Base-by-base conservation (phyloP, 1,284 basidiomycete species). In the Bondarzewia mesenterica region DNA sequence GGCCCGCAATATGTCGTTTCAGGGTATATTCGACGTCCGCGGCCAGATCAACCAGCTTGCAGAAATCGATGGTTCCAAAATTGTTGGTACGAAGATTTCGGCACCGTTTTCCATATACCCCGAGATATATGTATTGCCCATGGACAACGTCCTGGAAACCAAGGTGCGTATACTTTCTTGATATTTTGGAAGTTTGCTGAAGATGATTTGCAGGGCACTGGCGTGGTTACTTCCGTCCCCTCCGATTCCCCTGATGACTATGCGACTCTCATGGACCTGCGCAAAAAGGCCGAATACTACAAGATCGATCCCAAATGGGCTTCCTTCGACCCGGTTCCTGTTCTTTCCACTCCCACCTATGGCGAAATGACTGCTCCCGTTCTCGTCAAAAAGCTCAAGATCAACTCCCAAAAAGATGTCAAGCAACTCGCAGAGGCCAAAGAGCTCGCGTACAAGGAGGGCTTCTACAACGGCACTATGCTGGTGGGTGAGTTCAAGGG, bases 161-260 rank as follows among this genome's bases (percentile, higher is more conserved):
- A 99, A 99, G 77, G 84, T 77, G 50, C 35, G 68, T 51, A 0
- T 5, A 10, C 23, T 1, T 10, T 20, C n/a, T 10, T 21, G 7
- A 23, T 25, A 41, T 27, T 21, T 46, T n/a, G 29, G 20, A 20
- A 15, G 8, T 12, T 47, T 14, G 10, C 3, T 42, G 26, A 45
- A 51, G 25, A 49, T 26, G 12, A 40, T 15, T 32, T 25, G 37
- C 54, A 87, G 85, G 96, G 96, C 62, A 99, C 96, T 20, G 96
- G 96, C 60, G 94, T 99, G 35, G 96, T 99, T 57, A 97, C 94
- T 2, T 99, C 93, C 44, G 93, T 97, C 8, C 94, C 96, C 0
- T 96, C 95, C 12, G 96, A 99, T 67, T 99, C 96, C 14, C 96
- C 96, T n/a, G n/a, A 99, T 63, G 96, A 99, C 69, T 98, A 84